Conservation (phyloP, 2,329 filamentous ascomycete species). For the Colletotrichum paranaense region DNA sequence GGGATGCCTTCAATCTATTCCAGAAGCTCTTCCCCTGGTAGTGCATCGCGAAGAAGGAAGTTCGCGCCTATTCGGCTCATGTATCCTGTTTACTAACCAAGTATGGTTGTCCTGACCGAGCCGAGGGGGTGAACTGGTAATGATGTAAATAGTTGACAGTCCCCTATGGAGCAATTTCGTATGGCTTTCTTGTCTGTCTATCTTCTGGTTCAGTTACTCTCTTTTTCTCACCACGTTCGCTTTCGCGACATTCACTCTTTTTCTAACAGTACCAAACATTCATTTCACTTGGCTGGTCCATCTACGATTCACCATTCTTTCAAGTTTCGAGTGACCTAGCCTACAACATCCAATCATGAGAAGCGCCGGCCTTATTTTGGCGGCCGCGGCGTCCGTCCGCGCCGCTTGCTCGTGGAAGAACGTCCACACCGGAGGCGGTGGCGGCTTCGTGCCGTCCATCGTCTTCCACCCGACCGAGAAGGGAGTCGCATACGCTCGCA, state of each 20-base stretch:
- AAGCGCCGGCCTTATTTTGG: constrained; percentile 29
- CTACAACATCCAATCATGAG: constrained; percentile 15
- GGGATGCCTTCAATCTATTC: constrained; percentile 20
- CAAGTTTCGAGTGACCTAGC: constrained; percentile 5
- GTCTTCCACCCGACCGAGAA: constrained; percentile 64
- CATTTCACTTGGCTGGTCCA: constrained; percentile 19
- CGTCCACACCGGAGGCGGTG: constrained; percentile 65
- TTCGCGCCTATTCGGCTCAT: neutral
- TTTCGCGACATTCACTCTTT: constrained; percentile 2
- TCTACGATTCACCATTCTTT: constrained; percentile 2
- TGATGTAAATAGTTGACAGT: neutral
- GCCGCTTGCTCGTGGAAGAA: constrained; percentile 59
- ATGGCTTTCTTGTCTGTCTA: neutral
- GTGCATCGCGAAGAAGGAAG: neutral
- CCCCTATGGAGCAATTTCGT: neutral
- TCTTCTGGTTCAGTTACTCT: neutral
- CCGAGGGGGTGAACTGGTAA: too few relatives aligned
- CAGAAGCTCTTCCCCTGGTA: neutral
- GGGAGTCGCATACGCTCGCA: constrained; percentile 65
- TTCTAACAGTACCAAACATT: neutral
- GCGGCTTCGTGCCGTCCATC: constrained; percentile 67
- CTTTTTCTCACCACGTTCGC: constrained; percentile 4
- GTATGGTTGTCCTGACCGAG: neutral
- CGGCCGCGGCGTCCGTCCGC: constrained; percentile 39
- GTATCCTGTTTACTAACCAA: neutral